Evolutionary conservation across 495 filamentous ascomycete genomes (phyloP).

Genomic region (Aspergillus sclerotioniger): DNA sequence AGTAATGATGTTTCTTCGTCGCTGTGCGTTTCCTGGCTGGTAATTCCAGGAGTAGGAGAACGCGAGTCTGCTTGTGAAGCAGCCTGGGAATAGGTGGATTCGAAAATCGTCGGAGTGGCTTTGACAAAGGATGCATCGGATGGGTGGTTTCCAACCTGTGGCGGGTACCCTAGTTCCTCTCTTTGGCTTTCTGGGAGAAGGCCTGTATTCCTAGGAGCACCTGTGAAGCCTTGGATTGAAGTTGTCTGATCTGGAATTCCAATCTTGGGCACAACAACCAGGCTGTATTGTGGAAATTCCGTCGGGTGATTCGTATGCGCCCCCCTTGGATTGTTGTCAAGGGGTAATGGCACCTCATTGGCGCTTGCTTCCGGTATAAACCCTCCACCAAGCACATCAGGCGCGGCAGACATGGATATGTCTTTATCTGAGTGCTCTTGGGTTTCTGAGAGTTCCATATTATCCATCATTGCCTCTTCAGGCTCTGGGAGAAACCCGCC

Average conservation of each 20-base stretch:
- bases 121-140: neutral
- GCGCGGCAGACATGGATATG: neutral
- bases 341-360: neutral
- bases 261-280: conserved; percentile 34
- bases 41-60: conserved; percentile 6
- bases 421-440: neutral
- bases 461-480: neutral
- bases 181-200: neutral
- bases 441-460: neutral
- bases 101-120: conserved; percentile 13
- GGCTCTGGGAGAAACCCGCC: conserved; percentile 36
- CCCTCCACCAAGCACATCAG: conserved; percentile 23
- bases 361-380: conserved; percentile 25
- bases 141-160: neutral
- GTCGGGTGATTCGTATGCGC: neutral
- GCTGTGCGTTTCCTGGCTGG: conserved; percentile 28
- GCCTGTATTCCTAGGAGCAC: neutral
- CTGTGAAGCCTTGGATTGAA: neutral
- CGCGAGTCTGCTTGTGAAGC: conserved; percentile 19
- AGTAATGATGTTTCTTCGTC: conserved; percentile 46
- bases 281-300: conserved; percentile 26
- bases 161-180: neutral
- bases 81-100: conserved; percentile 15
- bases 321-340: neutral
- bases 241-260: neutral